Conservation (phyloP, 1,284 basidiomycete species). For the Austropuccinia psidii region DNA sequence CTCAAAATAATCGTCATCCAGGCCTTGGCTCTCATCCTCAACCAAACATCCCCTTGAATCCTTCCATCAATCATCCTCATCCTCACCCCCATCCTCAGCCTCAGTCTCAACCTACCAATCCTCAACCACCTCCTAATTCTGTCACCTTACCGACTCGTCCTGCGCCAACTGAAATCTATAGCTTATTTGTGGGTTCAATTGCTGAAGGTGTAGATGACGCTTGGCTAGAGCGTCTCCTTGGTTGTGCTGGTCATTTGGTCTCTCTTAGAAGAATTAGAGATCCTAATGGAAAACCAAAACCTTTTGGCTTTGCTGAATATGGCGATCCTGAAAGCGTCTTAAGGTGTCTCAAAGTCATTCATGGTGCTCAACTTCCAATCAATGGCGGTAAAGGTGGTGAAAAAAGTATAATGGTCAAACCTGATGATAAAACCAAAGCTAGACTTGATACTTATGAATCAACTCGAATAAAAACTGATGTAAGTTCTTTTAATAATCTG, state of each 20-base stretch:
- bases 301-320: conserved; percentile 47
- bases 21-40: conserved; percentile 34
- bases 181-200: conserved; percentile 44
- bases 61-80: conserved; percentile 1
- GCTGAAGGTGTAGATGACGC: conserved; percentile 43
- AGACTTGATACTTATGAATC: conserved; percentile 44
- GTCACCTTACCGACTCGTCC: conserved; percentile 16
- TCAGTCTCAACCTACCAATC: background rate
- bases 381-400: conserved; percentile 40
- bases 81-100: background rate
- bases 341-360: conserved; percentile 43
- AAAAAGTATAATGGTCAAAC: conserved; percentile 41
- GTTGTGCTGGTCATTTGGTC: conserved; percentile 43
- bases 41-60: conserved; percentile 8
- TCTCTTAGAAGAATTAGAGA: conserved; percentile 42
- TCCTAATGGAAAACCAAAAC: conserved; percentile 40
- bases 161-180: conserved; percentile 41
- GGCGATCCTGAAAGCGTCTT: conserved; percentile 45
- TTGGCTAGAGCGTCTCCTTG: conserved; percentile 44
- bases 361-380: conserved; percentile 41
- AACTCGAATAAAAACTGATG: conserved; percentile 41
- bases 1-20: conserved; percentile 23
- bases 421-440: conserved; percentile 45
- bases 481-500: conserved; percentile 30
- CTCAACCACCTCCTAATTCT: background rate